Base-by-base conservation (phyloP, 148 eudicot genomes). In the Tetragonia tetragonoides region DNA sequence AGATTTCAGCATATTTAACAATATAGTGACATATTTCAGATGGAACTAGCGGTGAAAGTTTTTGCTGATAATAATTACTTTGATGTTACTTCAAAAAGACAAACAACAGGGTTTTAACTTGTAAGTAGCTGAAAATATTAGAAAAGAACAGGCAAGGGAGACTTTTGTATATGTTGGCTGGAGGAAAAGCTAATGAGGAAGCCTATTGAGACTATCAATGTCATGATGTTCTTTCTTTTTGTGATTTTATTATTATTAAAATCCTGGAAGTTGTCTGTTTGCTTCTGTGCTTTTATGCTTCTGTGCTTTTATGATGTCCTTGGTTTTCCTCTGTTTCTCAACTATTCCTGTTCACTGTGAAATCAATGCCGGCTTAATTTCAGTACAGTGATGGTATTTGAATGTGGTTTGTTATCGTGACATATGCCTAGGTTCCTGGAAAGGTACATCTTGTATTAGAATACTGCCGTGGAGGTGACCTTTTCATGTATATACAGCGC, bases 401-500 rank as follows among this genome's bases (percentile, higher is more conserved):
- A 24, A 64, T 64, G 40, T 64, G 68, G 68, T 64, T 64, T 24
- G 51, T 68, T 79, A 42, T 38, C 11, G 56, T 38, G 38, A 10
- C 38, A 42, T 71, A 6, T 71, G 60, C 17, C 79, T 81, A 95
- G 98, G 98, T 87, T 80, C 86, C 91, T 72, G 98, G 97, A 81
- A 91, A 90, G 88, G 90, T 95, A 78, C 93, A 95, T 86, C 89
- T 95, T 73, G 88, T 95, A 56, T 84, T 95, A 84, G 98, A 95
- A 88, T 95, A 84, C 74, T 95, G 98, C 83, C 89, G 87, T 86
- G 98, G 98, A 44, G 98, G 98, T 47, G 98, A 95, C 75, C 92
- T 95, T 78, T 90, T 84, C 18, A 84, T 88, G 87, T 88, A 88
- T 81, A 89, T 95, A 81, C 94, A 85, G 72, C 92, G 90, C 54